Evolutionary conservation across 345 rosid genomes (phyloP), one percentile per base, ranked within the genome.

Genomic region (Psidium friedrichsthalianum): DNA sequence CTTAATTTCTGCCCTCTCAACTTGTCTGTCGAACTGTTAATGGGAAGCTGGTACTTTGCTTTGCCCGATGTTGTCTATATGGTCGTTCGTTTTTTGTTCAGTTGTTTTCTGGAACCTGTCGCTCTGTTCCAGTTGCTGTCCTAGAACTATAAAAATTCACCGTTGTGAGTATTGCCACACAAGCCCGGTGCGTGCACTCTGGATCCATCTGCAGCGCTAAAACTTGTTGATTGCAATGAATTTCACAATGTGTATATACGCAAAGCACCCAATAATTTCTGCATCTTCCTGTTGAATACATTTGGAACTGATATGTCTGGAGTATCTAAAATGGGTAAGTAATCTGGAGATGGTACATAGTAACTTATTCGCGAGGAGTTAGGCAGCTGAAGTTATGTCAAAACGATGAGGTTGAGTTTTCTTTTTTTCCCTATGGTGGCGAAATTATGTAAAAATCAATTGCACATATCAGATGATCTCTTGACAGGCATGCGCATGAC

Each of bases 281-380:
- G 36, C 36, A 36, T 36, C 47, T 44, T n/a, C n/a, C n/a, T n/a
- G n/a, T n/a, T n/a, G n/a, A n/a, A n/a, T n/a, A n/a, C n/a, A n/a
- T n/a, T n/a, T n/a, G n/a, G n/a, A n/a, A 56, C 12, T 22, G 0
- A 56, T 22, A 22, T 56, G 59, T 56, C 0, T 0, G 13, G 22
- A 56, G 36, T 36, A 36, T 36, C 36, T 36, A 36, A 36, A 36
- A 56, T 56, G 59, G n/a, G n/a, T 22, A 56, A 56, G 22, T 56
- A 56, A 56, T 56, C 59, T 22, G 22, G 59, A 3, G 59, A 9
- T 1, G 0, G 4, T 56, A n/a, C 12, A 56, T 56, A 49, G 51
- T 49, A 49, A 49, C 51, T 49, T 2, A 11, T 49, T 10, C 51
- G 11, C 51, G 11, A 49, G 59, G n/a, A 56, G 59, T 22, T 56